phyloP scores from a whole-genome alignment of 331 rosid species.

The Quercus phellos region DNA sequence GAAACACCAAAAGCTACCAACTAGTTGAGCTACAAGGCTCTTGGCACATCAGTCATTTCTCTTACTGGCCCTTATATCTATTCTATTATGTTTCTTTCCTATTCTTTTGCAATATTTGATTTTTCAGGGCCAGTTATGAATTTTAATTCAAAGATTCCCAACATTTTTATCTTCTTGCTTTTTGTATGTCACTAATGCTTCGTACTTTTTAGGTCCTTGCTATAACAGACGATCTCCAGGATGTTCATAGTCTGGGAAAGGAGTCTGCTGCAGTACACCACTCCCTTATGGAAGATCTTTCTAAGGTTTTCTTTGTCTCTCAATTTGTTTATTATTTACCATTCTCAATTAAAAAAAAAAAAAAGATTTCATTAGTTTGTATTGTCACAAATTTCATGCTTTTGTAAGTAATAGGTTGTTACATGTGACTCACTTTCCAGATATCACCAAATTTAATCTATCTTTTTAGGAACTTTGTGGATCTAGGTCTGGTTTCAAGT shows the following conservation, averaged over 20 bases:
- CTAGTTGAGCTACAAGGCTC: too few species aligned
- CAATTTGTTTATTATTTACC: neutral
- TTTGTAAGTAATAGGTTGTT: neutral
- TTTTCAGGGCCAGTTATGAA: neutral
- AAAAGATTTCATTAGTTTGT: too few species aligned
- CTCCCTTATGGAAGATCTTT: conserved; percentile 78
- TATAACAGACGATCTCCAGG: conserved; percentile 89
- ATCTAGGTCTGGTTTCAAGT: conserved; percentile 15
- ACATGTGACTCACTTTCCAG: neutral
- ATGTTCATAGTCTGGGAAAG: conserved; percentile 84
- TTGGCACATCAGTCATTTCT: neutral
- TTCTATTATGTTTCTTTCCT: neutral
- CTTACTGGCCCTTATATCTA: neutral
- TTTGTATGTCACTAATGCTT: conserved; percentile 9
- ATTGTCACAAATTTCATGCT: neutral
- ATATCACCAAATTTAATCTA: neutral
- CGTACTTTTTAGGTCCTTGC: conserved; percentile 63
- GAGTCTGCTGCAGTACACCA: conserved; percentile 79
- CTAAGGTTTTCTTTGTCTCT: conserved; percentile 52
- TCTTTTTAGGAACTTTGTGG: neutral
- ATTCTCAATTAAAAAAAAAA: neutral
- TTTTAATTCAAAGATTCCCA: neutral
- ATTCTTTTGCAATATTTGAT: neutral
- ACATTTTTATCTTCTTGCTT: neutral
- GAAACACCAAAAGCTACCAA: too few species aligned